Base-by-base conservation (phyloP, 2,329 filamentous ascomycete genomes). In the Zopfia rhizophila region DNA sequence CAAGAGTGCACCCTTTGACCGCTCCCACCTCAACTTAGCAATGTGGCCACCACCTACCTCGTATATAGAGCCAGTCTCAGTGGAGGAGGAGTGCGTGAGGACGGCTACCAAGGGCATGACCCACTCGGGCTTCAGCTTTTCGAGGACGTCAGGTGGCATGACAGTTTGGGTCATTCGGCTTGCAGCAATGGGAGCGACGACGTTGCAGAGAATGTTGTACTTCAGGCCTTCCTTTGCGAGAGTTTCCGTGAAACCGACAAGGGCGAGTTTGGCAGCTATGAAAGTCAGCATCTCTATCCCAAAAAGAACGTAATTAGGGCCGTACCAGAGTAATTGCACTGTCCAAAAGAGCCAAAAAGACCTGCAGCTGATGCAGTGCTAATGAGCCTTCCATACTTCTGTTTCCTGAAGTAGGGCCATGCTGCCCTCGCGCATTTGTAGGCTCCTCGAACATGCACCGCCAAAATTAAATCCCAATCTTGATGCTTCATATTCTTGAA, bases 401-500 rank as follows among this genome's bases (percentile, higher is more conserved):
- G 94, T 80, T 97, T 97, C 69, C 93, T 85, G 83, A 99, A 97
- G 76, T 97, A 82, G 49, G 93, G 91, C 93, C 94, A 99, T 39
- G 94, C 94, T 54, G 94, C 94, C 73, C 86, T 87, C 51, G 94
- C 83, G 73, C 90, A 96, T 84, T 96, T 97, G 83, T 96, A 99
- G 66, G 91, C 88, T 62, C 94, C 94, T 69, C 86, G 89, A 64
- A 97, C 86, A 75, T 99, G 93, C 46, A 97, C 93, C 72, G 86
- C 88, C 75, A 93, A 90, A 71, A 97, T 89, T 60, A 97, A 78
- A 71, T 99, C 93, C 94, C 94, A 99, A 74, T 99, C 94, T 69
- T 88, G 77, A 73, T 99, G 94, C 74, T 88, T 94, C 84, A 97
- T 95, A 78, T 97, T 97, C 84, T 96, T 96, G 81, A 99, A 97